Conservation (phyloP, 495 filamentous ascomycete species). For the Penicillium turbatum region DNA sequence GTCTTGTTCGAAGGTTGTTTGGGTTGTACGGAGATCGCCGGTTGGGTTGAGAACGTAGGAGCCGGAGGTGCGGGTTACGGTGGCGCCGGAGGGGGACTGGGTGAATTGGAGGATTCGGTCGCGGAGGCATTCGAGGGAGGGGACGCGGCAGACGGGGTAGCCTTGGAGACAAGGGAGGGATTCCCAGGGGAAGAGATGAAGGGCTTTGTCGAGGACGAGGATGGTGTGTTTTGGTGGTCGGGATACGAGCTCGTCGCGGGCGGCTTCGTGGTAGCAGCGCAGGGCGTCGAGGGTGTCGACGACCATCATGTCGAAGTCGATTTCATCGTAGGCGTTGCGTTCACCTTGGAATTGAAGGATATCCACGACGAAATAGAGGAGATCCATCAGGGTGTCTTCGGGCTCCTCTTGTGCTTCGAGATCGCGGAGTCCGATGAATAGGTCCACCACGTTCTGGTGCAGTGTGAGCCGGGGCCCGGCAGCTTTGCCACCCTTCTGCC, state of each 20-base stretch:
- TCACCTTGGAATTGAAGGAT: constrained; percentile 96
- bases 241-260: constrained; percentile 38
- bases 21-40: constrained; percentile 75
- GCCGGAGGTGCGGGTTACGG: constrained; percentile 51
- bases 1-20: constrained; percentile 61
- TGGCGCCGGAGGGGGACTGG: constrained; percentile 23
- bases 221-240: constrained; percentile 80
- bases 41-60: constrained; percentile 86
- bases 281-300: constrained; percentile 80
- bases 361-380: constrained; percentile 94
- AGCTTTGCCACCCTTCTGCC: constrained; percentile 57
- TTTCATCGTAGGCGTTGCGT: constrained; percentile 93
- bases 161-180: constrained; percentile 80
- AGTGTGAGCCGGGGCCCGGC: constrained; percentile 53
- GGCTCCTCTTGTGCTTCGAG: constrained; percentile 65
- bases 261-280: constrained; percentile 65
- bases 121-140: constrained; percentile 75
- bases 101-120: constrained; percentile 56
- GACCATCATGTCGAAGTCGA: constrained; percentile 89
- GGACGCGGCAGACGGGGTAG: constrained; percentile 77
- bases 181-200: constrained; percentile 94
- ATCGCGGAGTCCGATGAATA: constrained; percentile 83
- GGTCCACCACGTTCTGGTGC: constrained; percentile 72
- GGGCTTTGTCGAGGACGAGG: constrained; percentile 83
- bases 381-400: constrained; percentile 79